These are phyloP conservation scores for Suillus brevipes DNA, from an alignment of 768 basidiomycete species.

Conservation along the genomic window DNA sequence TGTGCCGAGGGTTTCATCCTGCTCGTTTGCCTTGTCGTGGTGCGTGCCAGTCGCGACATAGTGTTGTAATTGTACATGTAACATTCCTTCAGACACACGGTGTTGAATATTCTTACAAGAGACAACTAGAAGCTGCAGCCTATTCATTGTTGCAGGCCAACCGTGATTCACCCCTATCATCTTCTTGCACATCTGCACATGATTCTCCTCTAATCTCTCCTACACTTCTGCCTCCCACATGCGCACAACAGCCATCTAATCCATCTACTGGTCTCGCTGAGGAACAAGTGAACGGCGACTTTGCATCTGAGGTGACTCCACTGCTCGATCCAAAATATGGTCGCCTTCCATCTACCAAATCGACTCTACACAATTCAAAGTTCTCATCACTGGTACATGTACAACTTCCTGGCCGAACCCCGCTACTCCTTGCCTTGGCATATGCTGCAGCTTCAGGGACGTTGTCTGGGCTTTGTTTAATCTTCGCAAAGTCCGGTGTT, in stretches of 20 bases:
- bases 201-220: conserved; percentile 39
- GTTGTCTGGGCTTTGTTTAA: conserved; percentile 86
- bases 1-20: conserved; percentile 65
- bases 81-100: conserved; percentile 61
- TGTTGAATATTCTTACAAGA: conserved; percentile 60
- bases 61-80: not conserved
- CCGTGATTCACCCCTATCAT: conserved; percentile 6
- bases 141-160: conserved; percentile 9
- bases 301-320: conserved; percentile 53
- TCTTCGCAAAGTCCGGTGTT: conserved; percentile 93
- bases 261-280: conserved; percentile 40
- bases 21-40: conserved; percentile 57
- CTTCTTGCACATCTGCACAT: conserved; percentile 24
- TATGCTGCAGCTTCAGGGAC: conserved; percentile 89
- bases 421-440: conserved; percentile 71
- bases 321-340: conserved; percentile 46
- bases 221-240: conserved; percentile 29
- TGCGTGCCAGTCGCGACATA: conserved; percentile 40
- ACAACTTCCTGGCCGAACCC: conserved; percentile 40
- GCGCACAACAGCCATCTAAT: conserved; percentile 31
- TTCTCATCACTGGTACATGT: conserved; percentile 30
- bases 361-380: conserved; percentile 30
- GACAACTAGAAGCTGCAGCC: conserved; percentile 26
- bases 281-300: conserved; percentile 26
- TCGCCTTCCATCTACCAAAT: conserved; percentile 31